These are phyloP conservation scores for Rhynchospora breviuscula DNA, from an alignment of 176 grass and related monocot species.

Conservation along the genomic window DNA sequence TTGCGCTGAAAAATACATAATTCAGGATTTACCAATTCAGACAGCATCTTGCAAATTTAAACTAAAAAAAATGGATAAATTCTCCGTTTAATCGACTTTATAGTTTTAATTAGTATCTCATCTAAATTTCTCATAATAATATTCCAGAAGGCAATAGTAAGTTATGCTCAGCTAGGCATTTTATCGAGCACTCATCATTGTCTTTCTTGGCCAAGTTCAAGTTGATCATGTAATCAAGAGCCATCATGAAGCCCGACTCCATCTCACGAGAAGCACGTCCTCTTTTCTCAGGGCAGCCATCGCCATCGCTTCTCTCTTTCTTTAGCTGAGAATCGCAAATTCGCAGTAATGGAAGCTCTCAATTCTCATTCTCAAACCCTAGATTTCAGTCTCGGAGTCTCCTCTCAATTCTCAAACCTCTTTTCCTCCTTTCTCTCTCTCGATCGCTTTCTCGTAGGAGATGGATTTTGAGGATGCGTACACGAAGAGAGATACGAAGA, in stretches of 20 bases:
- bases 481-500: no score
- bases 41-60: slow-evolving; percentile 7
- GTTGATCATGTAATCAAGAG: slow-evolving; percentile 94
- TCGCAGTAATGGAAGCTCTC: slow-evolving; percentile 8
- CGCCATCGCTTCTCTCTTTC: slow-evolving; percentile 44
- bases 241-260: slow-evolving; percentile 92
- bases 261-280: no score
- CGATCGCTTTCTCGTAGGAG: no score
- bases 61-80: not conserved
- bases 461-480: no score
- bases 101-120: not conserved
- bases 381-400: slow-evolving; percentile 22
- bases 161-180: slow-evolving; percentile 14
- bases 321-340: slow-evolving; percentile 15
- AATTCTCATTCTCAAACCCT: not conserved
- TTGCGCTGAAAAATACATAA: slow-evolving; percentile 50
- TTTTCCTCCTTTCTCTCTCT: no score
- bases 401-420: no score
- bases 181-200: slow-evolving; percentile 49
- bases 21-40: not conserved
- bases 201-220: slow-evolving; percentile 66
- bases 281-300: slow-evolving; percentile 59
- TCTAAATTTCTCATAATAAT: not conserved
- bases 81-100: not conserved
- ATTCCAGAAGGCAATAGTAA: not conserved